phyloP scores from a whole-genome alignment of 306 rosid genomes.

The Ziziphus jujuba region DNA sequence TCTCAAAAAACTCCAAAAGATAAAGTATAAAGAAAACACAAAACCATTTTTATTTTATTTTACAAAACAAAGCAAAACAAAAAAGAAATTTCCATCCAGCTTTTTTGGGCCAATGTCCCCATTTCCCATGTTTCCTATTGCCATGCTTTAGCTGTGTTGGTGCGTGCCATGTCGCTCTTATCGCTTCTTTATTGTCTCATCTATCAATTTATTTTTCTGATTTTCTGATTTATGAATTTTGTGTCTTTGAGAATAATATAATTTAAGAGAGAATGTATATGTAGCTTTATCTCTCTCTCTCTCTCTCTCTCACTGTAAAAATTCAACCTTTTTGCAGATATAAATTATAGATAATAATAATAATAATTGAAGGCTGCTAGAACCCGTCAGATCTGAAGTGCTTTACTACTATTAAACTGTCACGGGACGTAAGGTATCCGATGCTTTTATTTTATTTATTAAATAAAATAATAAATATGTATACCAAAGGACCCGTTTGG shows the following conservation, averaged over 20 bases:
- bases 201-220: neutral
- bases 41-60: too few species aligned
- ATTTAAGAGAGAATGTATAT: neutral
- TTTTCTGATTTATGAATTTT: neutral
- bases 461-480: too few species aligned
- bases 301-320: neutral
- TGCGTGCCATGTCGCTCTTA: neutral
- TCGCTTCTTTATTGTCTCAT: neutral
- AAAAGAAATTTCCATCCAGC: neutral
- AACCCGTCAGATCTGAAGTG: neutral
- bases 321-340: neutral
- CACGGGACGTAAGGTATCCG: conserved; percentile 34
- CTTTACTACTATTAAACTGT: conserved; percentile 3
- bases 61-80: neutral
- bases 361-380: conserved; percentile 17
- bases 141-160: neutral
- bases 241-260: neutral
- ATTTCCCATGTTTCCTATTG: neutral
- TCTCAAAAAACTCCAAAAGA: neutral
- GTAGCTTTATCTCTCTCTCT: too few species aligned
- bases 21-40: neutral
- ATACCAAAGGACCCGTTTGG: neutral
- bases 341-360: neutral
- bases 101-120: neutral
- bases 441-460: conserved; percentile 1